phyloP scores from a whole-genome alignment of 148 eudicot species.

The Chenopodium suecicum region DNA sequence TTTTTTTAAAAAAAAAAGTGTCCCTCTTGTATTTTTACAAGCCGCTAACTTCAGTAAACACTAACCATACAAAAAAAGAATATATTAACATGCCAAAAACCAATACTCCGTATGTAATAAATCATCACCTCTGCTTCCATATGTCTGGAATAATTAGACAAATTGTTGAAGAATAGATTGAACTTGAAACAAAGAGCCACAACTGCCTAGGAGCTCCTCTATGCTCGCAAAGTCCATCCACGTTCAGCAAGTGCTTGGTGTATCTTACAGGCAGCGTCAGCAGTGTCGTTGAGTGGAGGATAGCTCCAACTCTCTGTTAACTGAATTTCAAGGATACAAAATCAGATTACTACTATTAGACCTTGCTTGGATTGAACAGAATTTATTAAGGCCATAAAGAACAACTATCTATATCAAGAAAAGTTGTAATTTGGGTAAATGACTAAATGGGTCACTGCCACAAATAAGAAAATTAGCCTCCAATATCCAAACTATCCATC shows the following conservation, averaged over 20 bases:
- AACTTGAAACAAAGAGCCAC: background rate
- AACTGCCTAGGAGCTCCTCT: background rate
- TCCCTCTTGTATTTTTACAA: slow-evolving; percentile 18
- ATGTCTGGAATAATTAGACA: background rate
- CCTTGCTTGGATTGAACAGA: background rate
- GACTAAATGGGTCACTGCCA: background rate
- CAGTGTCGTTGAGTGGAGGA: slow-evolving; percentile 91
- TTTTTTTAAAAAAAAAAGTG: no score
- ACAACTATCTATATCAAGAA: background rate
- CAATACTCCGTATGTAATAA: slow-evolving; percentile 1
- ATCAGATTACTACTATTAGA: background rate
- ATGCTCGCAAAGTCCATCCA: slow-evolving; percentile 82
- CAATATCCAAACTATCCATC: background rate
- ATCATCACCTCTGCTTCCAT: slow-evolving; percentile 3
- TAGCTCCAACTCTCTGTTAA: slow-evolving; percentile 94
- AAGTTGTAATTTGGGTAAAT: no score
- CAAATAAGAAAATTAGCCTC: background rate
- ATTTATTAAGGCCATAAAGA: background rate
- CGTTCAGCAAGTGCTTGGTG: slow-evolving; percentile 81
- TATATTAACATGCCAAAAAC: slow-evolving; percentile 1
- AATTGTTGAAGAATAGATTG: slow-evolving; percentile 2
- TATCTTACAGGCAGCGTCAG: slow-evolving; percentile 78
- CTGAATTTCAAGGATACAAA: slow-evolving; percentile 31
- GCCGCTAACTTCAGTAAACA: background rate
- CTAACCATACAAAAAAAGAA: background rate